A percentile compares a stretch with the other conserved stretches of the same genome.
Conservation (phyloP, 805 yeast species). For the Candida rishiriensis region DNA sequence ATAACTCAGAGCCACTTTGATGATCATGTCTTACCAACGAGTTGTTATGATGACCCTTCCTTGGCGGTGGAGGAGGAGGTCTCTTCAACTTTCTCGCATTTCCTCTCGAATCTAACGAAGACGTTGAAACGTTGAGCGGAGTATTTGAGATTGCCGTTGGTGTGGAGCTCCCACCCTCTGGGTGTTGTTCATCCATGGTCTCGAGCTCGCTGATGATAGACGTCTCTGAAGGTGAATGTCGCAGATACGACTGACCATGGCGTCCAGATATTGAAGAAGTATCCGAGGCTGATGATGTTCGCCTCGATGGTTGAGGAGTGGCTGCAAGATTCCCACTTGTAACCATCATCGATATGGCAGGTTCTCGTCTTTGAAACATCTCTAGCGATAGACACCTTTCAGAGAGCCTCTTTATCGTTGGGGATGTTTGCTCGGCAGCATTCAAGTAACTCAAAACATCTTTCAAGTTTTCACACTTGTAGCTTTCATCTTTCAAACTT, state of each 20-base stretch:
- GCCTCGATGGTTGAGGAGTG: too few species aligned
- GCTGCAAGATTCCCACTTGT: too few species aligned
- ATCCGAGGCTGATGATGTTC: constrained; percentile 1
- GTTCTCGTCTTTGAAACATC: constrained; percentile 8
- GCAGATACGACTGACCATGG: constrained; percentile 9
- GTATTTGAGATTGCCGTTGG: constrained; percentile 5
- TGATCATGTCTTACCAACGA: not conserved
- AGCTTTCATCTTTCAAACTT: constrained; percentile 50
- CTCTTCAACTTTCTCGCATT: constrained; percentile 4
- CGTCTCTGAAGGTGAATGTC: not conserved
- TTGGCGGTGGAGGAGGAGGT: constrained; percentile 18
- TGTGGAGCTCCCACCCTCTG: not conserved
- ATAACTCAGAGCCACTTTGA: constrained; percentile 10
- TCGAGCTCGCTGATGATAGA: constrained; percentile 13
- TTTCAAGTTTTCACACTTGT: constrained; percentile 52
- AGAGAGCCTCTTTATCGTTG: constrained; percentile 40
- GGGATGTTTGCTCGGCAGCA: constrained; percentile 32
- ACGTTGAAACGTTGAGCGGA: constrained; percentile 5
- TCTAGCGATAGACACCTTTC: constrained; percentile 30
- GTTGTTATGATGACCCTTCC: constrained; percentile 5
- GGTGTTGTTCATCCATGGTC: constrained; percentile 7
- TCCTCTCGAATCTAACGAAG: constrained; percentile 13
- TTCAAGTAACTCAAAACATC: constrained; percentile 47
- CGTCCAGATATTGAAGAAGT: constrained; percentile 9
- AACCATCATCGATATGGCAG: not conserved